A percentile compares a stretch with the other conserved stretches of the same genome.
Conservation (phyloP, 108 stramenopile genomes). For the Parmales sp. region DNA sequence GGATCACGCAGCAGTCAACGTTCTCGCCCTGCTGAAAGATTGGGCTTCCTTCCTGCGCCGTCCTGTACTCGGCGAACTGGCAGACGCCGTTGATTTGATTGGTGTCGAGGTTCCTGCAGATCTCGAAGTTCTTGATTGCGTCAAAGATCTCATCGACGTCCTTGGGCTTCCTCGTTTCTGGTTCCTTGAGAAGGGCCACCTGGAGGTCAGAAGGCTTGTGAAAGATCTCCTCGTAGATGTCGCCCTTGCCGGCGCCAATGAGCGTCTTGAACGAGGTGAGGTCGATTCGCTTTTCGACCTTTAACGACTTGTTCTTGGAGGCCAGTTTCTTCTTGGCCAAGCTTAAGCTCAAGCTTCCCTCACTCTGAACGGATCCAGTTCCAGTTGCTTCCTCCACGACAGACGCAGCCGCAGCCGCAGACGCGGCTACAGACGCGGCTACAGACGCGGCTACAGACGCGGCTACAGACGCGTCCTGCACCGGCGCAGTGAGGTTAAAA, state of each 20-base stretch:
- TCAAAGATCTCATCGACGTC: neutral
- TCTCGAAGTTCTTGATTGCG: neutral
- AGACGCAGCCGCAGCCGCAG: too few relatives aligned
- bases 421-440: too few relatives aligned
- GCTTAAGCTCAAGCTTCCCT: too few relatives aligned
- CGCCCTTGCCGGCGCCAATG: neutral
- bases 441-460: too few relatives aligned
- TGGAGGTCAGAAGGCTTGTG: neutral
- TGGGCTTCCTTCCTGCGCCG: neutral
- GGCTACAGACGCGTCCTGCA: too few relatives aligned
- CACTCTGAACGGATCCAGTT: too few relatives aligned
- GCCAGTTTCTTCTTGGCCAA: neutral
- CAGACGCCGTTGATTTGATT: neutral
- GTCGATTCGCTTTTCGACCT: neutral
- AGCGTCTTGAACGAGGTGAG: neutral
- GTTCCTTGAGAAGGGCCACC: neutral
- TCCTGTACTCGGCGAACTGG: neutral
- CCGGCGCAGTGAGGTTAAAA: neutral
- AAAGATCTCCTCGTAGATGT: neutral
- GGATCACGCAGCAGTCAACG: constrained; percentile 5
- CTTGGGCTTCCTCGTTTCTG: neutral
- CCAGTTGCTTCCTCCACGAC: too few relatives aligned
- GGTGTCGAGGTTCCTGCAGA: neutral
- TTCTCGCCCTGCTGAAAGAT: constrained; percentile 11
- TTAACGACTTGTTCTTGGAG: neutral